Conservation (phyloP, 2,329 filamentous ascomycete genomes). For the Epichloe scottii region DNA sequence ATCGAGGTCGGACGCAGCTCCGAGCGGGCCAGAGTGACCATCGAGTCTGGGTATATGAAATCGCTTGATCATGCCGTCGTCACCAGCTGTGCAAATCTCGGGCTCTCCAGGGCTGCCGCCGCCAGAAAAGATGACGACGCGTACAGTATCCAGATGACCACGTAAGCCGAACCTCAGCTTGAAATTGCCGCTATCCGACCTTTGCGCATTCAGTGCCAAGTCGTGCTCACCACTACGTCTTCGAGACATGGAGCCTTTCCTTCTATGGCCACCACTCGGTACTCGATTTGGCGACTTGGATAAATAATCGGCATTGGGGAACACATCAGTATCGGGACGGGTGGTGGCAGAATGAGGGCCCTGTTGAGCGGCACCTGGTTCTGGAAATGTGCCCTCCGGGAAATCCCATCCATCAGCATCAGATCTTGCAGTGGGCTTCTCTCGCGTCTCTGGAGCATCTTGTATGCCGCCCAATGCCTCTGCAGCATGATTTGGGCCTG, state of each 20-base stretch:
- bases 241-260: slow-evolving; percentile 68
- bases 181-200: slow-evolving; percentile 64
- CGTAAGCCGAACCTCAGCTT: slow-evolving; percentile 86
- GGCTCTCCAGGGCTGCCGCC: slow-evolving; percentile 91
- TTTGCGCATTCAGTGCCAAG: slow-evolving; percentile 40
- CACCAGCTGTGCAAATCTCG: slow-evolving; percentile 90
- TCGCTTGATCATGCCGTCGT: slow-evolving; percentile 90
- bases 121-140: slow-evolving; percentile 91
- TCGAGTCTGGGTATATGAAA: slow-evolving; percentile 89
- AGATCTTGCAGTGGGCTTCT: slow-evolving; percentile 32
- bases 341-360: slow-evolving; percentile 34
- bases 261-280: slow-evolving; percentile 51
- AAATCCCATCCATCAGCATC: slow-evolving; percentile 86
- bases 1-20: slow-evolving; percentile 66
- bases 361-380: slow-evolving; percentile 33
- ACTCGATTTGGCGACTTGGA: slow-evolving; percentile 69
- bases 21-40: slow-evolving; percentile 29
- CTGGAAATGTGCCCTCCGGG: slow-evolving; percentile 59
- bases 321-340: slow-evolving; percentile 78
- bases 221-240: slow-evolving; percentile 59
- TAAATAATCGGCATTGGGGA: slow-evolving; percentile 68
- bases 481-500: slow-evolving; percentile 24
- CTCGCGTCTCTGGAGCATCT: slow-evolving; percentile 28
- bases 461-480: slow-evolving; percentile 27
- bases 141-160: slow-evolving; percentile 86